Percentiles rank a stretch among this genome's conserved stretches.
phyloP scores from a whole-genome alignment of 352 stramenopile genomes.

The Globisporangium carolinianum region DNA sequence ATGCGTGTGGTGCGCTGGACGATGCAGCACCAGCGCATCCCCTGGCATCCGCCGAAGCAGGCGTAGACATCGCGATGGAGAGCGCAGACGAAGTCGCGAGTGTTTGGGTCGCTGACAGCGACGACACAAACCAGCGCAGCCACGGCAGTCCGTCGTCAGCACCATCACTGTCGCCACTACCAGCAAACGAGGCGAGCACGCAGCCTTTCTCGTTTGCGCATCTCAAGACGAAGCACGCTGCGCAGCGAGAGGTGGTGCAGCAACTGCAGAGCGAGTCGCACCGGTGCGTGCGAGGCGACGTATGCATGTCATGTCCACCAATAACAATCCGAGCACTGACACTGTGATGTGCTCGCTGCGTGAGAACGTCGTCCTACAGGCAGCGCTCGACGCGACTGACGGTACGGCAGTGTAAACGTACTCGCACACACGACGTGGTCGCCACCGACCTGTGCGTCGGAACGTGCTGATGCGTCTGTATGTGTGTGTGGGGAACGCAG shows the following conservation, averaged over 20 bases:
- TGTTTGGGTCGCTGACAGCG: no score
- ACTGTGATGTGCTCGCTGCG: no score
- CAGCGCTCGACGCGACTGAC: background rate
- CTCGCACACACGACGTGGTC: background rate
- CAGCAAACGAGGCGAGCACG: no score
- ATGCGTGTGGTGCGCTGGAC: no score
- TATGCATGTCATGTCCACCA: background rate
- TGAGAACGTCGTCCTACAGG: no score
- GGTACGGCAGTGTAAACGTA: background rate
- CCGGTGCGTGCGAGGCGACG: background rate
- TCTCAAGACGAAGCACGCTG: background rate
- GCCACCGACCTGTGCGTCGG: background rate
- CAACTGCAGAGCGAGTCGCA: background rate
- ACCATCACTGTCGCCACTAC: no score
- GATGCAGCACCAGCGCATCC: no score
- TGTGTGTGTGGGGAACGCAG: background rate
- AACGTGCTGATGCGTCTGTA: background rate
- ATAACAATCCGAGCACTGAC: background rate
- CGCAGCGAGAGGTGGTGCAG: background rate
- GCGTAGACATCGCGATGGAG: no score
- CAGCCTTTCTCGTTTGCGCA: background rate
- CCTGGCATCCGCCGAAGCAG: no score
- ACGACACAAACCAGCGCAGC: no score
- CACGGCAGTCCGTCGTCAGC: no score
- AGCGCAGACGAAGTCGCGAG: no score